phyloP scores from a whole-genome alignment of 345 rosid genomes.

The Orychophragmus violaceus region DNA sequence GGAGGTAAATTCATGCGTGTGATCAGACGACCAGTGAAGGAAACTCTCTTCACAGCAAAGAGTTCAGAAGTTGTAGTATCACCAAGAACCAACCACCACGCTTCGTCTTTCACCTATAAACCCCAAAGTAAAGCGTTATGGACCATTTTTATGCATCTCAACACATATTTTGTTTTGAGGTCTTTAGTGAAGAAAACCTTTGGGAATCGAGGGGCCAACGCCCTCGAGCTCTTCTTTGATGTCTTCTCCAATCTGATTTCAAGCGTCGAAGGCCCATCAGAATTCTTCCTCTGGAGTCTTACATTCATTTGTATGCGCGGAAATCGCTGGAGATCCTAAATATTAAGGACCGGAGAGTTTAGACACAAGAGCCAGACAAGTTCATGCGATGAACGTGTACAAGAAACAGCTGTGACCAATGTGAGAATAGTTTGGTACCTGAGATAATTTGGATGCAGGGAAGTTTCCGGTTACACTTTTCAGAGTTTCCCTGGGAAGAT shows the following conservation, averaged over 20 bases:
- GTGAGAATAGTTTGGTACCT: constrained; percentile 43
- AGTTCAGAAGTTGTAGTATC: constrained; percentile 60
- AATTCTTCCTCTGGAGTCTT: constrained; percentile 52
- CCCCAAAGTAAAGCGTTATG: constrained; percentile 7
- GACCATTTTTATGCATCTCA: neutral
- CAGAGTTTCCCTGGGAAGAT: constrained; percentile 52
- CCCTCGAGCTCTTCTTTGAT: constrained; percentile 61
- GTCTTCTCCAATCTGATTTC: constrained; percentile 70
- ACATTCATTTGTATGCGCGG: constrained; percentile 62
- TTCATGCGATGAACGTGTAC: neutral
- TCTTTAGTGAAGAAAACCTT: constrained; percentile 48
- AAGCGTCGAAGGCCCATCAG: constrained; percentile 34
- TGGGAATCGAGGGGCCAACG: constrained; percentile 80
- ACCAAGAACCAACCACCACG: constrained; percentile 95
- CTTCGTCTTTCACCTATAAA: constrained; percentile 80
- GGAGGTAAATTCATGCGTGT: constrained; percentile 77
- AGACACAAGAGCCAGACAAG: neutral
- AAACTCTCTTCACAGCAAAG: constrained; percentile 83
- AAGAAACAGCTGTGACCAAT: neutral
- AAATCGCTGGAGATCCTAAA: constrained; percentile 76
- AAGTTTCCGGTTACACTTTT: constrained; percentile 54
- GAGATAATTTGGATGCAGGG: constrained; percentile 46
- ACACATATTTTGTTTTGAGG: neutral
- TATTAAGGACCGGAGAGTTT: neutral
- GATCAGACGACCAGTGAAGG: constrained; percentile 57